Conservation (phyloP, 1,284 basidiomycete species). For the Ustanciosporium gigantosporum region DNA sequence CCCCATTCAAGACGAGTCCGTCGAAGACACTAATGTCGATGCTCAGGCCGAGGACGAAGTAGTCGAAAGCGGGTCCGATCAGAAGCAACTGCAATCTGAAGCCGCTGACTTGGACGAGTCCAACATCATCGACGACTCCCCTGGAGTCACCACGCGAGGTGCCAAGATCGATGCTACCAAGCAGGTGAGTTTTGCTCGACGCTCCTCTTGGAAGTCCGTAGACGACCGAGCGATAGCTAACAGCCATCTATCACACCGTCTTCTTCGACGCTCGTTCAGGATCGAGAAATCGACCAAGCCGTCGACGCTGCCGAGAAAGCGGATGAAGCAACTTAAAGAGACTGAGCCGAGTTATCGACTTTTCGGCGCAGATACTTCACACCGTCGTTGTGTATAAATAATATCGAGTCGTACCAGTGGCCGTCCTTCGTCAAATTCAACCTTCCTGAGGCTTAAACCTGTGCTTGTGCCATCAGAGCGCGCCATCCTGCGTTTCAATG, state of each 20-base stretch:
- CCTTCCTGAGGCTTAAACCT: too few relatives aligned
- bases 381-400: too few relatives aligned
- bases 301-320: conserved; percentile 29
- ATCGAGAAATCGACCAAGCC: conserved; percentile 38
- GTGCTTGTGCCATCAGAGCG: too few relatives aligned
- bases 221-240: neutral
- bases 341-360: too few relatives aligned
- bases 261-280: conserved; percentile 16
- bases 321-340: conserved; percentile 7
- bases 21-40: conserved; percentile 36
- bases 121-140: conserved; percentile 47
- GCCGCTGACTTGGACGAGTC: conserved; percentile 29
- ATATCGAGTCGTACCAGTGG: too few relatives aligned
- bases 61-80: conserved; percentile 13
- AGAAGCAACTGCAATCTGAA: conserved; percentile 30
- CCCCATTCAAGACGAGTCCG: conserved; percentile 33
- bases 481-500: too few relatives aligned
- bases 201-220: neutral
- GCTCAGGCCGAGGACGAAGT: conserved; percentile 38
- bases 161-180: conserved; percentile 41
- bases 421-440: too few relatives aligned
- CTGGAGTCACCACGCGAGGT: conserved; percentile 35
- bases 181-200: conserved; percentile 21
- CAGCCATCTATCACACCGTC: too few relatives aligned
- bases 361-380: too few relatives aligned